Evolutionary conservation across 2,329 filamentous ascomycete genomes (phyloP), one percentile per base, ranked within the genome.

Genomic region (Pseudohalonectria lignicola): DNA sequence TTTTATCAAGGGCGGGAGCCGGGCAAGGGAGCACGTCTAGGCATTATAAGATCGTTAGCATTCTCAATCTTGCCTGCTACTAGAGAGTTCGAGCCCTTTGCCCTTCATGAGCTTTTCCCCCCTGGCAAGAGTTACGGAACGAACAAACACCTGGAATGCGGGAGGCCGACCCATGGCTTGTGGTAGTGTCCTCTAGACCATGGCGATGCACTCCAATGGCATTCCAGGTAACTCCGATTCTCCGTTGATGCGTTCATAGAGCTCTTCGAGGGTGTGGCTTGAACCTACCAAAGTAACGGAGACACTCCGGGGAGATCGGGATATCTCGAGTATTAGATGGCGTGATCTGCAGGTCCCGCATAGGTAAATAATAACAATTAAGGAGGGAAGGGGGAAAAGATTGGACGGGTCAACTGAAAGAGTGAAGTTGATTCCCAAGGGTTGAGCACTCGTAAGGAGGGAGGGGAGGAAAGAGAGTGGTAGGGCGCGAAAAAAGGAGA

Each of bases 221-320:
- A n/a, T n/a, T n/a, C n/a, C n/a, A n/a, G n/a, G n/a, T n/a, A n/a
- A n/a, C n/a, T n/a, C n/a, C n/a, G n/a, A n/a, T n/a, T n/a, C n/a
- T n/a, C n/a, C n/a, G n/a, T n/a, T n/a, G n/a, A n/a, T n/a, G n/a
- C n/a, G n/a, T n/a, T n/a, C n/a, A n/a, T n/a, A 26, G 23, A 26
- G 12, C 12, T 26, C 23, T 12, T 8, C 23, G 8, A 12, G 8
- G 12, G 8, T 26, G 23, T 7, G 23, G 8, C 12, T 7, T 26
- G 23, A 26, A 36, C 34, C 16, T 36, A 36, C 34, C 34, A 17
- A 36, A 19, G 15, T 11, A 88, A 85, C 62, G 75, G 77, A 57
- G 40, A 52, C 4, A 12, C 28, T 18, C 31, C 2, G 7, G 16
- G 15, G 12, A 4, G 17, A 15, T 10, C 11, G 17, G 33, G 29